phyloP scores from a whole-genome alignment of 1,139 yeast species.

The Fermentozyma sake region DNA sequence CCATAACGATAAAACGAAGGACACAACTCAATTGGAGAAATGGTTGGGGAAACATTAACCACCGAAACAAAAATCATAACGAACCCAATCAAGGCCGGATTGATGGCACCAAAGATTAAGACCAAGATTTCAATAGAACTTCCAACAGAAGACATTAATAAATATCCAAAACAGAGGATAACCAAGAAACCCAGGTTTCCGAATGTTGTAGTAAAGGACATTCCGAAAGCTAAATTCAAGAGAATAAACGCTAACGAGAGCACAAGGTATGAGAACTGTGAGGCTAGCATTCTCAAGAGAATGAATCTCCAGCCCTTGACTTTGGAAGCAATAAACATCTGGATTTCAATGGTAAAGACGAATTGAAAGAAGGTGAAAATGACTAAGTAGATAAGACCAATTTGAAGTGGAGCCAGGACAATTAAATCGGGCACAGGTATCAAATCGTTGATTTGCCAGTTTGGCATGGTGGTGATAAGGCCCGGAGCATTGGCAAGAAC shows the following conservation, averaged over 20 bases:
- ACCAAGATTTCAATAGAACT: constrained; percentile 45
- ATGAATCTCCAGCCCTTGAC: constrained; percentile 36
- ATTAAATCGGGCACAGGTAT: constrained; percentile 22
- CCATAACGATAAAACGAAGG: constrained; percentile 46
- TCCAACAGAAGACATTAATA: constrained; percentile 49
- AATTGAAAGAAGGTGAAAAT: constrained; percentile 31
- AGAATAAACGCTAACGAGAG: constrained; percentile 39
- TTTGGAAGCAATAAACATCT: constrained; percentile 24
- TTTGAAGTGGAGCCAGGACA: constrained; percentile 27
- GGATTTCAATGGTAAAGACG: constrained; percentile 22
- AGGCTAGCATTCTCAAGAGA: constrained; percentile 31
- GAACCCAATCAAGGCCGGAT: constrained; percentile 43
- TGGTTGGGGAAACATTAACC: constrained; percentile 43
- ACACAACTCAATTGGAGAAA: constrained; percentile 43
- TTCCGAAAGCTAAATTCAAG: constrained; percentile 43
- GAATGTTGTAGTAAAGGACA: constrained; percentile 26
- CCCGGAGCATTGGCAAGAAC: constrained; percentile 18
- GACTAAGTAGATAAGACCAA: constrained; percentile 30
- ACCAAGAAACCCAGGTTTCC: constrained; percentile 49
- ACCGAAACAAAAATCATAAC: constrained; percentile 43
- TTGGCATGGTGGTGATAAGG: constrained; percentile 21
- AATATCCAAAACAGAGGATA: constrained; percentile 40
- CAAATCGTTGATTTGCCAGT: constrained; percentile 14
- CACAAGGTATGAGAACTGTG: constrained; percentile 41
- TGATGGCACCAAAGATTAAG: constrained; percentile 30